Conservation (phyloP, 2,329 filamentous ascomycete genomes). For the Cercospora sojina region DNA sequence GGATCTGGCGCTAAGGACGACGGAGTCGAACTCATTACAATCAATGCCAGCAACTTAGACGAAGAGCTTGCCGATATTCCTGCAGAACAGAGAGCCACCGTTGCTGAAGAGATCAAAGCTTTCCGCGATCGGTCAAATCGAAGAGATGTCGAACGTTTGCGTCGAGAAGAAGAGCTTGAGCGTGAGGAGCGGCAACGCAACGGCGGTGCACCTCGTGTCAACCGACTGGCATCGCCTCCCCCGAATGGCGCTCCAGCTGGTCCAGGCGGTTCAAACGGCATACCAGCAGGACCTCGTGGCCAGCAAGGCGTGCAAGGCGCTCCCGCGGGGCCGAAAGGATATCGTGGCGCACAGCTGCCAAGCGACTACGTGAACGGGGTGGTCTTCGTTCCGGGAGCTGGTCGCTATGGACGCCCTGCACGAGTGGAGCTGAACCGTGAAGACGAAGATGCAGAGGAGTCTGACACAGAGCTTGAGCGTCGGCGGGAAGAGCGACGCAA, state of each 20-base stretch:
- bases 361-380: slow-evolving; percentile 75
- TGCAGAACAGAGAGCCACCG: slow-evolving; percentile 91
- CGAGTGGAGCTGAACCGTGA: slow-evolving; percentile 60
- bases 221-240: slow-evolving; percentile 70
- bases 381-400: slow-evolving; percentile 72
- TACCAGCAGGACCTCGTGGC: slow-evolving; percentile 71
- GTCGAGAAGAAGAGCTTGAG: slow-evolving; percentile 89
- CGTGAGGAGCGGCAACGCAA: slow-evolving; percentile 76
- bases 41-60: slow-evolving; percentile 71
- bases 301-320: slow-evolving; percentile 66
- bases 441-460: slow-evolving; percentile 83
- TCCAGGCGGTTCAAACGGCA: slow-evolving; percentile 66
- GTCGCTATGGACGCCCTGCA: slow-evolving; percentile 48
- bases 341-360: slow-evolving; percentile 59
- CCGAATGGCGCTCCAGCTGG: slow-evolving; percentile 41
- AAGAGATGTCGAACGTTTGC: slow-evolving; percentile 82
- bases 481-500: slow-evolving; percentile 69
- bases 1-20: slow-evolving; percentile 51
- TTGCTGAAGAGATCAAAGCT: slow-evolving; percentile 88
- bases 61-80: slow-evolving; percentile 96
- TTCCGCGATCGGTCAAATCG: slow-evolving; percentile 90
- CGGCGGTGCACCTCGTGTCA: slow-evolving; percentile 58
- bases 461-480: slow-evolving; percentile 79
- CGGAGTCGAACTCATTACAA: slow-evolving; percentile 82
- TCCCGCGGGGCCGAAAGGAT: slow-evolving; percentile 68